phyloP scores from a whole-genome alignment of 75 land plant species.

The Selaginella moellendorffii region DNA sequence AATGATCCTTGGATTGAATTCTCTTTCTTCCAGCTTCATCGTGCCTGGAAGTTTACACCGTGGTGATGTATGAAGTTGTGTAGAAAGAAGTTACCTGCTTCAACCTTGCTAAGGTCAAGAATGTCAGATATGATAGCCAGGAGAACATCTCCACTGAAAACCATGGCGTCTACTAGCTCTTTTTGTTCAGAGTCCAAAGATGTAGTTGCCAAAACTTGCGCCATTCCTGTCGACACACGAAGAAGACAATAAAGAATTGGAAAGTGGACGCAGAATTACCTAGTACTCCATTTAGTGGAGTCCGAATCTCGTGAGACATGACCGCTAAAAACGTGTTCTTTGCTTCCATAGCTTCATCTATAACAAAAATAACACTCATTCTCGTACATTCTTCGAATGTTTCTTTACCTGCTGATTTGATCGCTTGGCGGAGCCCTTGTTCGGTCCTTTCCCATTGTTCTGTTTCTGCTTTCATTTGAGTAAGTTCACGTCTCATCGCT shows the following conservation, averaged over 20 bases:
- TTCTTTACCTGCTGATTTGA: conserved; percentile 12
- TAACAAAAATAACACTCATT: background rate
- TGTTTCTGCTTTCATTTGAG: conserved; percentile 15
- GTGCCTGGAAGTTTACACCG: background rate
- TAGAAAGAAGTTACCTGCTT: conserved; percentile 12
- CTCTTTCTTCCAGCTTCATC: background rate
- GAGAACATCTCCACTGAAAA: conserved; percentile 18
- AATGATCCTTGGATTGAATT: background rate
- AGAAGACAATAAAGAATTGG: background rate
- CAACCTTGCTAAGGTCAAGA: conserved; percentile 22
- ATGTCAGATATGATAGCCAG: conserved; percentile 22
- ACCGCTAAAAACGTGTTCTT: conserved; percentile 25
- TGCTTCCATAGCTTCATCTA: conserved; percentile 26
- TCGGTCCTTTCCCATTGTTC: conserved; percentile 15
- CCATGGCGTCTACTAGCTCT: conserved; percentile 23
- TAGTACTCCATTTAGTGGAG: conserved; percentile 28
- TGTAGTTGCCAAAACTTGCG: conserved; percentile 18
- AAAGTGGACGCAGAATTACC: conserved; percentile 10
- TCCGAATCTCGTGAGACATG: conserved; percentile 31
- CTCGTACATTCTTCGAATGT: too few species aligned
- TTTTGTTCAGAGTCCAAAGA: conserved; percentile 17
- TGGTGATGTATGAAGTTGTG: background rate
- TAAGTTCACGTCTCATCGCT: conserved; percentile 7
- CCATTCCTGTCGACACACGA: conserved; percentile 12
- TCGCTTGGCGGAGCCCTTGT: conserved; percentile 13